Evolutionary conservation across 306 rosid genomes (phyloP).

Genomic region (Corylus avellana): DNA sequence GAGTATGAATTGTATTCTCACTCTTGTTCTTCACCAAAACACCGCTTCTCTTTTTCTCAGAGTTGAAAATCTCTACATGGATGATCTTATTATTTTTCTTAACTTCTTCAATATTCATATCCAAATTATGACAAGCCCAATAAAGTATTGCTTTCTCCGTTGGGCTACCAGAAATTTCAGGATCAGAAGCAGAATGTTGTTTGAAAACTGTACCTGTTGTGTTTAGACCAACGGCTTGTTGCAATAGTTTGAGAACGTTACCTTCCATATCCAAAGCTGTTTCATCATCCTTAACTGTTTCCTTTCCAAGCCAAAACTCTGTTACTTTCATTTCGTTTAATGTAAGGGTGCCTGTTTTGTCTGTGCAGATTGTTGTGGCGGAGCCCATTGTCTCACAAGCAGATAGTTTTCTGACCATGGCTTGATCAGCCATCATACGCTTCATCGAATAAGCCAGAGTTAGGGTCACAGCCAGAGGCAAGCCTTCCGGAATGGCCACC

Average conservation of each 20-base stretch:
- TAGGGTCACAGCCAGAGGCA: conserved; percentile 30
- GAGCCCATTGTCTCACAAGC: conserved; percentile 36
- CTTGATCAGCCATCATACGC: conserved; percentile 32
- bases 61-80: conserved; percentile 28
- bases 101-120: conserved; percentile 26
- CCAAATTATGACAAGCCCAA: conserved; percentile 20
- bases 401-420: conserved; percentile 32
- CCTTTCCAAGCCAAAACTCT: conserved; percentile 30
- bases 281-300: not conserved
- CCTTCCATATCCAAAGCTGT: not conserved
- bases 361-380: conserved; percentile 27
- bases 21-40: conserved; percentile 6
- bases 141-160: conserved; percentile 30
- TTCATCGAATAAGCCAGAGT: conserved; percentile 35
- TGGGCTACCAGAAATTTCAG: conserved; percentile 30
- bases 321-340: conserved; percentile 33
- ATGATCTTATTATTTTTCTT: conserved; percentile 24
- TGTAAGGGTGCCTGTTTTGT: conserved; percentile 34
- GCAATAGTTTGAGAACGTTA: conserved; percentile 7
- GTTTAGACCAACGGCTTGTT: conserved; percentile 27
- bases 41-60: conserved; percentile 33
- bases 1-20: conserved; percentile 12
- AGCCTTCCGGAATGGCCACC: conserved; percentile 34
- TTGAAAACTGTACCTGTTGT: conserved; percentile 24
- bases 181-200: conserved; percentile 4